These are phyloP conservation scores for Leishmania tarentolae DNA, from an alignment of 208 protist species.

Conservation along the genomic window DNA sequence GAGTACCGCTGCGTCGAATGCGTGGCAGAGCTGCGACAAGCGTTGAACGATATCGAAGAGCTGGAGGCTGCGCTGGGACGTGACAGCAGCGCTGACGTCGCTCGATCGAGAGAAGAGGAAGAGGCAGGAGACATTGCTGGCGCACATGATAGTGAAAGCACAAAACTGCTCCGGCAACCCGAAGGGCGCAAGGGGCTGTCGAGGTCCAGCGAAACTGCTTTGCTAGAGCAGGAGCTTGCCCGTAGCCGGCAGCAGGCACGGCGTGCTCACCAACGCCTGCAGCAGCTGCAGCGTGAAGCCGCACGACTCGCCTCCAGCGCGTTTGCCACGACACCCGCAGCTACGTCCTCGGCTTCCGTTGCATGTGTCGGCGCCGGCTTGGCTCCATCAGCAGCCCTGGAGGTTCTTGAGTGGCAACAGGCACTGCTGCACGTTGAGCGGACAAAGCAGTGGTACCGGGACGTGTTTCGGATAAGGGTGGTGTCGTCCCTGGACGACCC, in stretches of 20 bases:
- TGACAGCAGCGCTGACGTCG: not conserved
- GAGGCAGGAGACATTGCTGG: not conserved
- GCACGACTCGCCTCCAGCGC: conserved; percentile 17
- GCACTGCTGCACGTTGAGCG: conserved; percentile 48
- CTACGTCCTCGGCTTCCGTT: not conserved
- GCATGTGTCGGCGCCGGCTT: not conserved
- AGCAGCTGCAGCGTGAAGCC: conserved; percentile 44
- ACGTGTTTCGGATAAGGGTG: conserved; percentile 42
- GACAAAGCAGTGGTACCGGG: conserved; percentile 52
- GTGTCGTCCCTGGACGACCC: conserved; percentile 18
- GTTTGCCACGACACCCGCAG: not conserved
- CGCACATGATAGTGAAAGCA: conserved; percentile 11
- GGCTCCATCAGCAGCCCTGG: not conserved
- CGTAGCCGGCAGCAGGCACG: conserved; percentile 24
- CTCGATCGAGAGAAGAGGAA: conserved; percentile 8
- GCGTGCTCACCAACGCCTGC: conserved; percentile 27
- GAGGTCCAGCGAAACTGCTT: conserved; percentile 5
- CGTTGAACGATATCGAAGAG: conserved; percentile 35
- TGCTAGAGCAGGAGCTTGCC: conserved; percentile 31
- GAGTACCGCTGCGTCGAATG: conserved; percentile 59
- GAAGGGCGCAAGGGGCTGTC: not conserved
- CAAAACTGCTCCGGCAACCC: conserved; percentile 17
- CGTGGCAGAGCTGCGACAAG: conserved; percentile 42
- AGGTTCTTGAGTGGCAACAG: conserved; percentile 11
- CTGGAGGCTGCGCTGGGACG: conserved; percentile 11